phyloP scores from a whole-genome alignment of 192 early-diverging fungal genomes.

The Podila horticola region DNA sequence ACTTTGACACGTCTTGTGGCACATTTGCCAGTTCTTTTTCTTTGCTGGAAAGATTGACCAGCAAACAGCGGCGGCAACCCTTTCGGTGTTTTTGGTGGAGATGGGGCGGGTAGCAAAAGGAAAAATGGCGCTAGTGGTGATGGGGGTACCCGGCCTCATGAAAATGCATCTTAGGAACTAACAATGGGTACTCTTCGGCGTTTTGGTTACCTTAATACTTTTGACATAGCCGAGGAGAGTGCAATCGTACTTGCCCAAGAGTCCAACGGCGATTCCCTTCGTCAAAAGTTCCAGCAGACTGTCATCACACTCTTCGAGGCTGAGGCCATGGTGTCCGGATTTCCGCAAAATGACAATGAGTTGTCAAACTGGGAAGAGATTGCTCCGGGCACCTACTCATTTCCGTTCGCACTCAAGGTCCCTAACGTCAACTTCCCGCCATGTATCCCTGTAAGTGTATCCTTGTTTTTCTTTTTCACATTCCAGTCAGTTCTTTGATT shows the following conservation, averaged over 20 bases:
- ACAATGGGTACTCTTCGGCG: not conserved
- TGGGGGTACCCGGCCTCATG: too few relatives aligned
- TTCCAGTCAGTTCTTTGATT: not conserved
- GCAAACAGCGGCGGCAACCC: too few relatives aligned
- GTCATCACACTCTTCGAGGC: constrained; percentile 46
- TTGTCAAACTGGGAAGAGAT: constrained; percentile 46
- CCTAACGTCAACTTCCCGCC: constrained; percentile 50
- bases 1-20: not conserved
- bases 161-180: not conserved
- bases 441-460: constrained; percentile 45
- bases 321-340: constrained; percentile 35
- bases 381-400: constrained; percentile 16
- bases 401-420: constrained; percentile 48
- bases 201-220: not conserved
- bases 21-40: too few relatives aligned
- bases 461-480: too few relatives aligned
- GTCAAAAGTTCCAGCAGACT: constrained; percentile 49
- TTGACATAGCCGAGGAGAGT: constrained; percentile 35
- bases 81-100: too few relatives aligned
- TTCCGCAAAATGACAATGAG: constrained; percentile 37
- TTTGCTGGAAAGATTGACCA: too few relatives aligned
- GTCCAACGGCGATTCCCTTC: constrained; percentile 45
- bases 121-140: too few relatives aligned
- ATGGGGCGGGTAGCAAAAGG: too few relatives aligned
- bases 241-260: constrained; percentile 47